These are phyloP conservation scores for Salinomyces thailandicus DNA, from an alignment of 2,329 filamentous ascomycete species.

Conservation along the genomic window DNA sequence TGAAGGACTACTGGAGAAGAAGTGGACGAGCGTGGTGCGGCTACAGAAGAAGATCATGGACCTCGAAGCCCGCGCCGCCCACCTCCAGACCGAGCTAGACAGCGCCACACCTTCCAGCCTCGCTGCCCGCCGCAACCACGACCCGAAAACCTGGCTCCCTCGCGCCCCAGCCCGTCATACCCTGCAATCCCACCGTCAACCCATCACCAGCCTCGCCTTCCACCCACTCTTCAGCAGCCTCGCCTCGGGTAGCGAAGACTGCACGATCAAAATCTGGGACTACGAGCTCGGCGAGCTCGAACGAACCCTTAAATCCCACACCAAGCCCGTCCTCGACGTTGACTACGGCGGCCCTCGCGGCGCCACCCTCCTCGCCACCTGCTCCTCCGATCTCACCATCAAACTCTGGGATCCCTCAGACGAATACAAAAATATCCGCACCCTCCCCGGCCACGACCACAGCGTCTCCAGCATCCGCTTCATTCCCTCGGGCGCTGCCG, in stretches of 20 bases:
- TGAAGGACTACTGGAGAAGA: conserved; percentile 88
- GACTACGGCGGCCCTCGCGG: conserved; percentile 82
- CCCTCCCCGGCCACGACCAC: conserved; percentile 83
- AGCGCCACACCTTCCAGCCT: conserved; percentile 70
- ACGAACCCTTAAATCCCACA: conserved; percentile 83
- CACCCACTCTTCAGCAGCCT: conserved; percentile 85
- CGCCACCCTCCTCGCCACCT: conserved; percentile 68
- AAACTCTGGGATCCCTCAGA: conserved; percentile 89
- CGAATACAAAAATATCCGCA: conserved; percentile 91
- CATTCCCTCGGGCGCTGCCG: conserved; percentile 70
- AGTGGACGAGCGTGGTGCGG: conserved; percentile 93
- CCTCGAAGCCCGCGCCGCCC: conserved; percentile 63
- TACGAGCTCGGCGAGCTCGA: conserved; percentile 91
- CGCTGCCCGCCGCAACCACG: conserved; percentile 62
- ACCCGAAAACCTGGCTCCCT: conserved; percentile 81
- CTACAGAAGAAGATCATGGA: conserved; percentile 99
- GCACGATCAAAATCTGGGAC: conserved; percentile 94
- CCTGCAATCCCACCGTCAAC: conserved; percentile 68
- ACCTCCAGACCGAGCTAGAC: conserved; percentile 74
- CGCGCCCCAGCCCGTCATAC: conserved; percentile 68
- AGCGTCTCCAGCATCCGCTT: conserved; percentile 83
- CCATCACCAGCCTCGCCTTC: conserved; percentile 82
- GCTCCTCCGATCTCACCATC: conserved; percentile 82
- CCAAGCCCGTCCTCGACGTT: conserved; percentile 74
- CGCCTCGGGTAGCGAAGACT: conserved; percentile 83